Conservation (phyloP, 345 rosid species). For the Psidium guajava region DNA sequence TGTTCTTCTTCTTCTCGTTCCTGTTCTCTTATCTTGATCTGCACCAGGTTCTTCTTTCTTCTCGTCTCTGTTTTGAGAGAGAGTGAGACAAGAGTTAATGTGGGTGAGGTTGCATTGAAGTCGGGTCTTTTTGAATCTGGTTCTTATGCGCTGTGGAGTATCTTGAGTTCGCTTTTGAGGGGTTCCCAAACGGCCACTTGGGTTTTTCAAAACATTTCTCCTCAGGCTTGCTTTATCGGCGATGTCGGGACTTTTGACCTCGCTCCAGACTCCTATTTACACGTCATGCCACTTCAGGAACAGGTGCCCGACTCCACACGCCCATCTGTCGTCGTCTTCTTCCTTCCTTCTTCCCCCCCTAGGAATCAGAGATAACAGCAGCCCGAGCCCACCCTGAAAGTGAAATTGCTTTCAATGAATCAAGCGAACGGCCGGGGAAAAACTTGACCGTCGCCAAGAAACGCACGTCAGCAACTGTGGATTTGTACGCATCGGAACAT, state of each 20-base stretch:
- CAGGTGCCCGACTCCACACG: not conserved
- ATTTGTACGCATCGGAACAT: not conserved
- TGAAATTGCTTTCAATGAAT: not conserved
- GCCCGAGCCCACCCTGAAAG: not conserved
- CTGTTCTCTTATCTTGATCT: not conserved
- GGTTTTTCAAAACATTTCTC: constrained; percentile 44
- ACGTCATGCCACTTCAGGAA: not conserved
- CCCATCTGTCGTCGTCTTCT: not conserved
- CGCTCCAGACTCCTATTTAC: not conserved
- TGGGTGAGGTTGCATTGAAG: constrained; percentile 22
- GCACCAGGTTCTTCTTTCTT: not conserved
- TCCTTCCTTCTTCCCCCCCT: not conserved
- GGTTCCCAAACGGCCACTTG: constrained; percentile 61
- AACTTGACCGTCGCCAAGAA: not conserved
- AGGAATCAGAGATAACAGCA: not conserved
- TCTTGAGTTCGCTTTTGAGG: not conserved
- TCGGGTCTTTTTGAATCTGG: constrained; percentile 22
- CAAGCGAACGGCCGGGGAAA: not conserved
- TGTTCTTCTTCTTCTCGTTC: not conserved
- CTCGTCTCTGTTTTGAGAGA: not conserved
- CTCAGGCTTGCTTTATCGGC: constrained; percentile 19
- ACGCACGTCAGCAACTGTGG: not conserved
- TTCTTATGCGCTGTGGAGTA: not conserved
- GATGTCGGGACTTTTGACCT: not conserved
- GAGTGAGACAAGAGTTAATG: not conserved